Conservation (phyloP, 1,139 yeast genomes). For the Debaryomycetaceae sp. region DNA sequence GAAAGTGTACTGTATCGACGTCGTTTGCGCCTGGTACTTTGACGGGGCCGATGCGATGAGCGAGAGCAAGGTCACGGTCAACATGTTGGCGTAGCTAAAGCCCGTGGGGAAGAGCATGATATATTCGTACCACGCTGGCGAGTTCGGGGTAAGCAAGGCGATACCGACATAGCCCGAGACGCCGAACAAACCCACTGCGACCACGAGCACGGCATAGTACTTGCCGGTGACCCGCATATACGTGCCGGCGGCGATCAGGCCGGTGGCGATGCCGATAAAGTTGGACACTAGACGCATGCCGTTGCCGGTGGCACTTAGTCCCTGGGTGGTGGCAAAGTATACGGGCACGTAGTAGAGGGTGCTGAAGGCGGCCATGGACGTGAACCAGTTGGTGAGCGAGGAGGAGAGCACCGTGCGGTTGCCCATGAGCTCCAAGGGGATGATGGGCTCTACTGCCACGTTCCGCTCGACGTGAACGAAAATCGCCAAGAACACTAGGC, state of each 20-base stretch:
- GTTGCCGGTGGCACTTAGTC: conserved; percentile 44
- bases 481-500: conserved; percentile 13
- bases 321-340: conserved; percentile 46
- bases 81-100: conserved; percentile 12
- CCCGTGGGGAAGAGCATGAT: conserved; percentile 11
- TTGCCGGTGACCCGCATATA: conserved; percentile 63
- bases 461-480: conserved; percentile 44
- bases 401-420: conserved; percentile 54
- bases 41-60: conserved; percentile 15
- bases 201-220: conserved; percentile 39
- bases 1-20: conserved; percentile 17
- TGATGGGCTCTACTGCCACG: conserved; percentile 55
- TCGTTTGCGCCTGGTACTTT: conserved; percentile 15
- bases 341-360: conserved; percentile 56
- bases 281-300: conserved; percentile 57
- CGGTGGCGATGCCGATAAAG: conserved; percentile 58
- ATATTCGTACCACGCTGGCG: conserved; percentile 21
- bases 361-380: conserved; percentile 44
- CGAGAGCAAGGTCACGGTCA: conserved; percentile 14
- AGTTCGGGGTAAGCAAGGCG: conserved; percentile 25
- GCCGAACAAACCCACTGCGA: conserved; percentile 32
- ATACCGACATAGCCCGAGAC: conserved; percentile 37
- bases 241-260: conserved; percentile 59
- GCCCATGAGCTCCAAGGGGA: conserved; percentile 46
- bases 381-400: conserved; percentile 59